These are phyloP conservation scores for Erysimum cheiranthoides DNA, from an alignment of 345 rosid species.

Conservation along the genomic window DNA sequence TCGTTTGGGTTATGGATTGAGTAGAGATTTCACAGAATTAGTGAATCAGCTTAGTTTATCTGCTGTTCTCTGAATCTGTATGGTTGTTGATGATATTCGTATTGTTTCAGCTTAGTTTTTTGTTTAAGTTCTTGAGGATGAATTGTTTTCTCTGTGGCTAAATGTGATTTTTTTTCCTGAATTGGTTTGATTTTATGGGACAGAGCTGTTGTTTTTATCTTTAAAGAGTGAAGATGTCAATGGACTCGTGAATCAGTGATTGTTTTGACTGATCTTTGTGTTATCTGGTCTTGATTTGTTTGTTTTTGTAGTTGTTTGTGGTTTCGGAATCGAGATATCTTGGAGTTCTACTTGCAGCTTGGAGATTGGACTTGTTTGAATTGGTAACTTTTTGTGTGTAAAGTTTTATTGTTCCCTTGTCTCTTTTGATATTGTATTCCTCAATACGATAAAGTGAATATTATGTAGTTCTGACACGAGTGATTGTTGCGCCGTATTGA, in stretches of 20 bases:
- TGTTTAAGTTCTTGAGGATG: conserved; percentile 5
- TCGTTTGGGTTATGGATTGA: conserved; percentile 19
- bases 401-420: neutral
- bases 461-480: too few relatives aligned
- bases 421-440: too few relatives aligned
- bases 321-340: conserved; percentile 2
- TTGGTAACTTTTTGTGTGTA: conserved; percentile 38
- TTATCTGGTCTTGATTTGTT: neutral
- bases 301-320: conserved; percentile 28
- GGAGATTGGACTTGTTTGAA: conserved; percentile 22
- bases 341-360: conserved; percentile 34
- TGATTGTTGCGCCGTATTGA: too few relatives aligned
- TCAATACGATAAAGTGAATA: too few relatives aligned
- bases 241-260: neutral
- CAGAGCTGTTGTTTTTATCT: neutral
- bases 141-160: conserved; percentile 12
- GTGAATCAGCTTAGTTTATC: conserved; percentile 2
- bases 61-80: neutral
- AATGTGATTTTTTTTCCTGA: neutral
- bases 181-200: neutral
- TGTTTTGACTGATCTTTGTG: conserved; percentile 4
- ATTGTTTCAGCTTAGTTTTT: conserved; percentile 5
- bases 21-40: neutral
- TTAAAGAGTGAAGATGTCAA: neutral
- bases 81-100: neutral